These are phyloP conservation scores for Coleophoma crateriformis DNA, from an alignment of 2,329 filamentous ascomycete genomes.

Conservation along the genomic window DNA sequence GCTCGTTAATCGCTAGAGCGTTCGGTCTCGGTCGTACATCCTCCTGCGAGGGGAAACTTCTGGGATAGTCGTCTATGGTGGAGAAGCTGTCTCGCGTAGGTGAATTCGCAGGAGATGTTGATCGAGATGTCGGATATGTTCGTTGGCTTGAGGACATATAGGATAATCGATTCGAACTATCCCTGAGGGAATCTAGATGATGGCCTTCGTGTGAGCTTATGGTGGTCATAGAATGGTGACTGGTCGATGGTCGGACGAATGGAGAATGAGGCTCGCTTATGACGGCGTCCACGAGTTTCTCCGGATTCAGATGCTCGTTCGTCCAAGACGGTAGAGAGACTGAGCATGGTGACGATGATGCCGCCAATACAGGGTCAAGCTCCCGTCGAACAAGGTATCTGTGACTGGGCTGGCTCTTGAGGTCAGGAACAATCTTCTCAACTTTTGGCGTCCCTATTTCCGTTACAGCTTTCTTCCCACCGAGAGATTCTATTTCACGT, in stretches of 20 bases:
- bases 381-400: slow-evolving; percentile 18
- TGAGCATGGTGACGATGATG: slow-evolving; percentile 13
- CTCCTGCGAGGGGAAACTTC: slow-evolving; percentile 9
- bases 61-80: slow-evolving; percentile 16
- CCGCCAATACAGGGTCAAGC: slow-evolving; percentile 13
- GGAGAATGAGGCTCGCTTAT: slow-evolving; percentile 4
- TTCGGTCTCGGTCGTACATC: slow-evolving; percentile 18
- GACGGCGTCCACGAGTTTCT: slow-evolving; percentile 9
- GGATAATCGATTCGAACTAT: slow-evolving; percentile 51
- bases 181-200: slow-evolving; percentile 51
- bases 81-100: slow-evolving; percentile 48
- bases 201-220: slow-evolving; percentile 54
- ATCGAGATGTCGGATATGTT: slow-evolving; percentile 53
- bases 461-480: slow-evolving; percentile 58
- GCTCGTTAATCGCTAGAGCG: slow-evolving; percentile 19
- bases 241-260: slow-evolving; percentile 21
- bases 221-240: slow-evolving; percentile 51
- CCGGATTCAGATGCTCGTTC: slow-evolving; percentile 9
- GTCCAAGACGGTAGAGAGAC: slow-evolving; percentile 12
- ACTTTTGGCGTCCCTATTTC: slow-evolving; percentile 50
- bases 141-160: slow-evolving; percentile 56
- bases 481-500: slow-evolving; percentile 63
- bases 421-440: slow-evolving; percentile 28
- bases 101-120: slow-evolving; percentile 52
- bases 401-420: slow-evolving; percentile 20